Percentiles rank a stretch among this genome's conserved stretches.
These are phyloP conservation scores for Cercospora berteroae DNA, from an alignment of 2,329 filamentous ascomycete species.

Conservation along the genomic window DNA sequence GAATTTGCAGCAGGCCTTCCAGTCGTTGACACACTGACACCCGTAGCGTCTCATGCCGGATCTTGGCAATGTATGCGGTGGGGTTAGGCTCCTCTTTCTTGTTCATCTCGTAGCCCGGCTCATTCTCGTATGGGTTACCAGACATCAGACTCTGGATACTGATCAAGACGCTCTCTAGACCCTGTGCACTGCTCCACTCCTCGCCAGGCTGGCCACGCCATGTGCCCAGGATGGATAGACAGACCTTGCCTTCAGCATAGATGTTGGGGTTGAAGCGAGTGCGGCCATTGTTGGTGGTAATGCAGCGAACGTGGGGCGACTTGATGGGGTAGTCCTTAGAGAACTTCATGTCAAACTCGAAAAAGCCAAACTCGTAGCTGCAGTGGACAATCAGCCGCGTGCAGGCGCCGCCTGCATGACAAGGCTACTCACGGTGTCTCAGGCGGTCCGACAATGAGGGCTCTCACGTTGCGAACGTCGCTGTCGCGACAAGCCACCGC, in stretches of 20 bases:
- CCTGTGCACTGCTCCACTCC: conserved; percentile 95
- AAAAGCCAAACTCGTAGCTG: conserved; percentile 90
- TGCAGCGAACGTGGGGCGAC: conserved; percentile 60
- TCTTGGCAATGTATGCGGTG: conserved; percentile 54
- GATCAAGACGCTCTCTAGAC: conserved; percentile 87
- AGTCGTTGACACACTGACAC: conserved; percentile 83
- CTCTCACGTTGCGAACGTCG: conserved; percentile 83
- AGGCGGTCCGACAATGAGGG: conserved; percentile 86
- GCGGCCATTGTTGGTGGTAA: conserved; percentile 84
- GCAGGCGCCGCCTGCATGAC: background rate
- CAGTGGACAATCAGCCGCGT: background rate
- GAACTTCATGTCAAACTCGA: conserved; percentile 63
- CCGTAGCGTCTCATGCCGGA: conserved; percentile 84
- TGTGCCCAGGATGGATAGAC: conserved; percentile 73
- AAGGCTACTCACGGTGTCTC: conserved; percentile 60
- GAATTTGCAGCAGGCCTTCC: conserved; percentile 72
- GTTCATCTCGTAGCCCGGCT: conserved; percentile 78
- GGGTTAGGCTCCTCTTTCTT: conserved; percentile 33
- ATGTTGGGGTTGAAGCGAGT: conserved; percentile 97
- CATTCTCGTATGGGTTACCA: conserved; percentile 70
- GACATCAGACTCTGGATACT: conserved; percentile 98
- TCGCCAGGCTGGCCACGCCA: conserved; percentile 90
- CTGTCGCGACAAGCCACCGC: conserved; percentile 83
- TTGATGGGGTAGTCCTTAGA: conserved; percentile 75
- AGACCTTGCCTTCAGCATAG: conserved; percentile 87